A percentile compares a stretch with the other conserved stretches of the same genome.
Evolutionary conservation across 2,329 filamentous ascomycete genomes (phyloP).

Genomic region (Erysiphe pulchra): DNA sequence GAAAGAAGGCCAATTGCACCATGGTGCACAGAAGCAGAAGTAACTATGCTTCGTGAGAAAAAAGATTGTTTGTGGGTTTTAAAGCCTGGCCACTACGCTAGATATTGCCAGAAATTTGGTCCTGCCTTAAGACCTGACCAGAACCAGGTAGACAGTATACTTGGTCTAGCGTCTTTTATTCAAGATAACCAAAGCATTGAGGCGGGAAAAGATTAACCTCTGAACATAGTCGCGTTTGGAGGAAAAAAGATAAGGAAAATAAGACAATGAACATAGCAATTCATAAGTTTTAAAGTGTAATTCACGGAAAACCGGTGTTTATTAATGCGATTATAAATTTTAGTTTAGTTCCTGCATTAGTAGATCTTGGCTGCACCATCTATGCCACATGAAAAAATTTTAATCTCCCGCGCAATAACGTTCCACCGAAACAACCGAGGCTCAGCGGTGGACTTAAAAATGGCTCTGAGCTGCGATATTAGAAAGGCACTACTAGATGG

Average conservation of each 20-base stretch:
- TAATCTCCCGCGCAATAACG: neutral
- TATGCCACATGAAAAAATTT: neutral
- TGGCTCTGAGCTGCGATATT: too few species aligned
- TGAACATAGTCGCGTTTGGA: neutral
- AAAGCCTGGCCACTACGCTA: neutral
- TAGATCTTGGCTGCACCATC: neutral
- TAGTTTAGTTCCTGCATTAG: neutral
- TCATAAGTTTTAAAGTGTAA: neutral
- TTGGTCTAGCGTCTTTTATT: neutral
- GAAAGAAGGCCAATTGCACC: neutral
- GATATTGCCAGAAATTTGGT: neutral
- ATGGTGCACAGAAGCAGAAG: neutral
- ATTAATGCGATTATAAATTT: neutral
- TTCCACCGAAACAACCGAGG: neutral
- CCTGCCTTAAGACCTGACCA: neutral
- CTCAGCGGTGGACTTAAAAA: too few species aligned
- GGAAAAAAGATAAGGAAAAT: neutral
- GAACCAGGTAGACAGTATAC: neutral
- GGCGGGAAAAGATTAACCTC: neutral
- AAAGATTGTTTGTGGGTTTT: neutral
- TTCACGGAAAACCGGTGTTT: neutral
- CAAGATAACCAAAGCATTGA: neutral
- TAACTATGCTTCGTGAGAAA: neutral
- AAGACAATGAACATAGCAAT: neutral
- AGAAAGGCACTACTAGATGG: too few species aligned